Conservation (phyloP, 2,329 filamentous ascomycete species). For the Exophiala dermatitidis region DNA sequence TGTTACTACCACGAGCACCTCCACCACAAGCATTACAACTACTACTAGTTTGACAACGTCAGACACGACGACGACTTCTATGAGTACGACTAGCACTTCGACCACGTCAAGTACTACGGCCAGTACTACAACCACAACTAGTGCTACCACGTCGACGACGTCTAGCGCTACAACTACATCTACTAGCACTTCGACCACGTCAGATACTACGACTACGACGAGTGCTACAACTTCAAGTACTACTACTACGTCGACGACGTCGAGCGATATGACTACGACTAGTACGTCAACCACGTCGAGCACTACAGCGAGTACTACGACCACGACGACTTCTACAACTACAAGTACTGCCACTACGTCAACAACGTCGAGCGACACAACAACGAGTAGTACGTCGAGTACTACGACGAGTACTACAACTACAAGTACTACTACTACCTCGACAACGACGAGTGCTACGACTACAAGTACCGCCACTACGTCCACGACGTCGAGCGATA, state of each 20-base stretch:
- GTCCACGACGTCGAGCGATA: not conserved
- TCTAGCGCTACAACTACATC: not conserved
- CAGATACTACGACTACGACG: not conserved
- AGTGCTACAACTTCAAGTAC: not conserved
- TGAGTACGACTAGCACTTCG: not conserved
- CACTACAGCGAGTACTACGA: not conserved
- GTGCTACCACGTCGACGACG: not conserved
- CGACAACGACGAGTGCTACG: not conserved
- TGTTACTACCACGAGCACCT: too few relatives aligned
- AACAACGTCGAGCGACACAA: not conserved
- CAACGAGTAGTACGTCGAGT: not conserved
- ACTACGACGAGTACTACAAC: not conserved
- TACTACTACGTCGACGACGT: conserved; percentile 1
- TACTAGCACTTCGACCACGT: not conserved
- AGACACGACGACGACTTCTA: too few relatives aligned
- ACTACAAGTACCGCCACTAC: not conserved
- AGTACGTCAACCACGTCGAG: not conserved
- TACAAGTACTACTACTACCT: not conserved
- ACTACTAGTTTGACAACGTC: too few relatives aligned
- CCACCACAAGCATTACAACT: too few relatives aligned
- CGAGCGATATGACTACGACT: not conserved
- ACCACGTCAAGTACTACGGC: not conserved
- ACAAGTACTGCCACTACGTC: not conserved
- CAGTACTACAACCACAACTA: not conserved
- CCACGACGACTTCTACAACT: not conserved